A percentile compares a stretch with the other conserved stretches of the same genome.
Conservation (phyloP, 306 rosid genomes). For the Fragaria ananassa region DNA sequence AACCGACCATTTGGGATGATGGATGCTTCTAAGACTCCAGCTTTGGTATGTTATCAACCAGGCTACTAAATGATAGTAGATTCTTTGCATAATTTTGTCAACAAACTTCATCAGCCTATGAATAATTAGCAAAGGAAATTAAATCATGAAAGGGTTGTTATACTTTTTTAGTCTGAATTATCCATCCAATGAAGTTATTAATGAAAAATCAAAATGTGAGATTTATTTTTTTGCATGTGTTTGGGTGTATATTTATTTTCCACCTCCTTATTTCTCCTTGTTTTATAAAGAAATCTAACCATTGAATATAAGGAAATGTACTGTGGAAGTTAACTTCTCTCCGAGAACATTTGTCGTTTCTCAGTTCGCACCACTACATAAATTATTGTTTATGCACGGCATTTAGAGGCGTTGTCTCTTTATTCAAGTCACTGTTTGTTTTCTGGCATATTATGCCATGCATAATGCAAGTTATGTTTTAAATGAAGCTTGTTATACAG, state of each 20-base stretch:
- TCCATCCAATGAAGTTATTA: background rate
- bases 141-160: background rate
- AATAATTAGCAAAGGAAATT: background rate
- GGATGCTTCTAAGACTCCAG: constrained; percentile 39
- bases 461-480: background rate
- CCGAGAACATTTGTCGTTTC: background rate
- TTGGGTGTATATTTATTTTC: background rate
- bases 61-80: background rate
- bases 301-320: background rate
- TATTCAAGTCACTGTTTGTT: background rate
- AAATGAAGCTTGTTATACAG: background rate
- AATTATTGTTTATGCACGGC: background rate
- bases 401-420: background rate
- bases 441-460: background rate
- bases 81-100: background rate
- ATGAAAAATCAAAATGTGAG: background rate
- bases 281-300: background rate
- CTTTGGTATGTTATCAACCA: constrained; percentile 50
- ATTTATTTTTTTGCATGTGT: background rate
- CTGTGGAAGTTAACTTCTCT: background rate
- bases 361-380: background rate
- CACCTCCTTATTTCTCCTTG: background rate
- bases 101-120: background rate
- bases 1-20: constrained; percentile 23
- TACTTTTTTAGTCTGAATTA: background rate